Conservation (phyloP, 257 asterid species). For the Plectranthus barbatus region DNA sequence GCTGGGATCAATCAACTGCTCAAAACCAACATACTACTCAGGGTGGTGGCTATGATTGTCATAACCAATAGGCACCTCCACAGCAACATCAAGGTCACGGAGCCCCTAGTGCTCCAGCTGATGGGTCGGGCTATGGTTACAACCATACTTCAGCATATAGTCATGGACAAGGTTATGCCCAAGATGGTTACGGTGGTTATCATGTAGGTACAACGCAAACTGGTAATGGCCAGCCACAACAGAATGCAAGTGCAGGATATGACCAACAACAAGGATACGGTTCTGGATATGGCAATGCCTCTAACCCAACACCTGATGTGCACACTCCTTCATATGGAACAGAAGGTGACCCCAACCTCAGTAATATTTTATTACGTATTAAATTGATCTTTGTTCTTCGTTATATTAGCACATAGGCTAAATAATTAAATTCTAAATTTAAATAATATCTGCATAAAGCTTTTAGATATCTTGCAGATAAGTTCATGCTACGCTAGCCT, state of each 20-base stretch:
- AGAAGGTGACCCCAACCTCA: constrained; percentile 53
- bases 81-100: constrained; percentile 39
- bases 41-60: constrained; percentile 69
- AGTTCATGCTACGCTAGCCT: too few species aligned
- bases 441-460: too few species aligned
- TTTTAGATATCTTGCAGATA: too few species aligned
- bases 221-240: constrained; percentile 45
- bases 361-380: too few species aligned
- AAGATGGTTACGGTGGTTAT: constrained; percentile 74
- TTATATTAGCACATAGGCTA: too few species aligned
- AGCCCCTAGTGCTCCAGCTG: constrained; percentile 34
- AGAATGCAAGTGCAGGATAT: constrained; percentile 43
- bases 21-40: constrained; percentile 25
- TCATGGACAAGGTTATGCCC: constrained; percentile 75
- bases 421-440: too few species aligned
- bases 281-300: too few species aligned
- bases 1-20: constrained; percentile 78
- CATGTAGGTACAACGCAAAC: too few species aligned
- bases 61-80: constrained; percentile 59
- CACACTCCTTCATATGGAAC: constrained; percentile 49
- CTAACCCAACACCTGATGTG: constrained; percentile 41
- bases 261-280: constrained; percentile 81
- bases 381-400: too few species aligned
- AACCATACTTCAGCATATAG: constrained; percentile 51
- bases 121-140: constrained; percentile 42